phyloP scores from a whole-genome alignment of 495 filamentous ascomycete genomes.

The Sordaria brevicollis region DNA sequence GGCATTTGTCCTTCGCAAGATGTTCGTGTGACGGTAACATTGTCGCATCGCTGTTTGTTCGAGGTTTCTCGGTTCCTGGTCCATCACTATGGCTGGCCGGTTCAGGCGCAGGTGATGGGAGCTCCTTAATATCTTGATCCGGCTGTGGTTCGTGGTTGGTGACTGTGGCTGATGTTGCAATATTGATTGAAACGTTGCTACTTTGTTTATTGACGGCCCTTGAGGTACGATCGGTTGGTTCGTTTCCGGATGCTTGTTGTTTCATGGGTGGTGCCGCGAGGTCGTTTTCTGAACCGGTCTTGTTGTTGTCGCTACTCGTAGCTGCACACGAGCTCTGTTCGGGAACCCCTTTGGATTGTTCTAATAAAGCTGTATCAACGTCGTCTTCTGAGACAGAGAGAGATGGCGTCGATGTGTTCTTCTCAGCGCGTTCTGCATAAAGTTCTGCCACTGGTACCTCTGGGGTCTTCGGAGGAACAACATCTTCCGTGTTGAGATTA shows the following conservation, averaged over 20 bases:
- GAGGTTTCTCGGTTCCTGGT: not conserved
- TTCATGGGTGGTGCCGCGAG: not conserved
- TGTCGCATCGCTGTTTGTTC: not conserved
- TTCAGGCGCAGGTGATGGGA: not conserved
- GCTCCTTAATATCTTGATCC: not conserved
- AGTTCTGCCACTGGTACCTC: not conserved
- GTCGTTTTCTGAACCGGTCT: not conserved
- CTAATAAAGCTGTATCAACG: not conserved
- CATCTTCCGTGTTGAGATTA: not conserved
- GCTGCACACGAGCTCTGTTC: not conserved
- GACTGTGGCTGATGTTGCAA: not conserved
- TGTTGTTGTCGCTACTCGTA: not conserved
- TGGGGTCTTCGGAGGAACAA: not conserved
- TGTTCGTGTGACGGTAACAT: not conserved
- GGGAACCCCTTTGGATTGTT: not conserved
- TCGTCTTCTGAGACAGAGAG: not conserved
- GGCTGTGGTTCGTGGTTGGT: not conserved
- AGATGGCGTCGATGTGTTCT: not conserved
- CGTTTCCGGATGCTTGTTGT: not conserved
- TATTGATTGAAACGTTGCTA: not conserved
- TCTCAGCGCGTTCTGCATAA: not conserved
- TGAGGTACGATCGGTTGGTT: not conserved
- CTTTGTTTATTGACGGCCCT: not conserved
- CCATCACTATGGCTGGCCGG: not conserved
- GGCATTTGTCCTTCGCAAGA: not conserved